Conservation (phyloP, 495 filamentous ascomycete genomes). For the Trichodelitschia bisporula region DNA sequence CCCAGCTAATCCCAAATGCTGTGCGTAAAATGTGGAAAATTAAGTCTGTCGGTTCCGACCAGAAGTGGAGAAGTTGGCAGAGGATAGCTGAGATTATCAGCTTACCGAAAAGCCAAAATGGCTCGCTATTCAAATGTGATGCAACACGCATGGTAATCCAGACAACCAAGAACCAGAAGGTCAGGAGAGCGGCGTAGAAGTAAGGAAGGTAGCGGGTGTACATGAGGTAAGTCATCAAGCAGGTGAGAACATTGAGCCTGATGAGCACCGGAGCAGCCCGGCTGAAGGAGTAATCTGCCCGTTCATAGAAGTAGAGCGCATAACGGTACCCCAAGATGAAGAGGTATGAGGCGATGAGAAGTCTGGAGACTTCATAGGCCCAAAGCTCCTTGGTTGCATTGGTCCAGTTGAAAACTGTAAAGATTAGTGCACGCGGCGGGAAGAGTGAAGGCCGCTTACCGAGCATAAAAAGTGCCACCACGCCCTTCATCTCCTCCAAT, state of each 20-base stretch:
- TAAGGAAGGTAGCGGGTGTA: conserved; percentile 30
- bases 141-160: conserved; percentile 23
- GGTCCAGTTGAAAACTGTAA: conserved; percentile 33
- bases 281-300: conserved; percentile 26
- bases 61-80: conserved; percentile 16
- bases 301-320: conserved; percentile 27
- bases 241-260: conserved; percentile 29
- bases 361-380: conserved; percentile 27
- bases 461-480: too few species aligned
- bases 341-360: conserved; percentile 33
- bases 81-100: conserved; percentile 21
- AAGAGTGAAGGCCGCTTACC: too few species aligned
- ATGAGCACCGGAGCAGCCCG: conserved; percentile 24
- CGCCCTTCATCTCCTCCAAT: too few species aligned
- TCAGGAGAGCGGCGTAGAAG: conserved; percentile 31
- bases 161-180: conserved; percentile 34
- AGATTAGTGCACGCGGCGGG: too few species aligned
- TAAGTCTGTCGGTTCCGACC: conserved; percentile 21
- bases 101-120: conserved; percentile 22
- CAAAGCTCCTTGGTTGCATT: conserved; percentile 23
- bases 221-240: conserved; percentile 30
- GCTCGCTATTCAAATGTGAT: conserved; percentile 17
- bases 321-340: conserved; percentile 38
- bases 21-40: conserved; percentile 19
- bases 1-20: conserved; percentile 19